Evolutionary conservation across 768 basidiomycete species (phyloP).

Genomic region (Trametopsis cervina): DNA sequence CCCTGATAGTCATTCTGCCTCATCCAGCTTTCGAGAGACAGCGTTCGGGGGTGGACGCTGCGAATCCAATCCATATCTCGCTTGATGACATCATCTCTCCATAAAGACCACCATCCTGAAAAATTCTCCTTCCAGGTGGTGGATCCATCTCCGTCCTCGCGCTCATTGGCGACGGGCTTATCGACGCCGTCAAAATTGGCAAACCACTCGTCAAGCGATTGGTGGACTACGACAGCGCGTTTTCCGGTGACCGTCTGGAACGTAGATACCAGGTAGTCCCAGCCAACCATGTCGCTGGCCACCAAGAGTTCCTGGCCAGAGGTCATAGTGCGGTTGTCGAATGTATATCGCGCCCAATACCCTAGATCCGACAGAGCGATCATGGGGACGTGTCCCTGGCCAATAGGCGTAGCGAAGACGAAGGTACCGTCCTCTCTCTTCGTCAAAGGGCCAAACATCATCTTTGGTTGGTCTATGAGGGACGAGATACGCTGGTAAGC

Average conservation of each 20-base stretch:
- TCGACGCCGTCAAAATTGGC: slow-evolving; percentile 15
- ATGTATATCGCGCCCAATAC: slow-evolving; percentile 24
- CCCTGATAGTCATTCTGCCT: slow-evolving; percentile 27
- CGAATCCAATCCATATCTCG: slow-evolving; percentile 40
- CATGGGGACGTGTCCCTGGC: slow-evolving; percentile 23
- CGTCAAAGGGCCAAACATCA: slow-evolving; percentile 17
- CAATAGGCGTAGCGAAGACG: slow-evolving; percentile 24
- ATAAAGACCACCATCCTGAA: slow-evolving; percentile 35
- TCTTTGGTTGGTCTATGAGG: background rate
- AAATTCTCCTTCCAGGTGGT: slow-evolving; percentile 31
- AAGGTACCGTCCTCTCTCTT: slow-evolving; percentile 21
- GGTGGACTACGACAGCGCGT: slow-evolving; percentile 17
- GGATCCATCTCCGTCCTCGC: slow-evolving; percentile 12
- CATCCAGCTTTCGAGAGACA: slow-evolving; percentile 37
- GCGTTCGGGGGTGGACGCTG: slow-evolving; percentile 28
- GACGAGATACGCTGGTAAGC: background rate
- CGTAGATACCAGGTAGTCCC: slow-evolving; percentile 20
- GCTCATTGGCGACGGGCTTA: slow-evolving; percentile 16
- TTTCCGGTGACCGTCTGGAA: slow-evolving; percentile 24
- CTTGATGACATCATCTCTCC: slow-evolving; percentile 36
- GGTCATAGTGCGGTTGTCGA: slow-evolving; percentile 22
- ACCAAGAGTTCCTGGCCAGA: slow-evolving; percentile 20
- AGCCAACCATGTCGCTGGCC: slow-evolving; percentile 20
- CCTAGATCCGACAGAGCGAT: slow-evolving; percentile 26
- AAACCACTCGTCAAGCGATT: slow-evolving; percentile 19